Evolutionary conservation across 257 asterid species (phyloP).

Genomic region (Solanum corneliomulleri): DNA sequence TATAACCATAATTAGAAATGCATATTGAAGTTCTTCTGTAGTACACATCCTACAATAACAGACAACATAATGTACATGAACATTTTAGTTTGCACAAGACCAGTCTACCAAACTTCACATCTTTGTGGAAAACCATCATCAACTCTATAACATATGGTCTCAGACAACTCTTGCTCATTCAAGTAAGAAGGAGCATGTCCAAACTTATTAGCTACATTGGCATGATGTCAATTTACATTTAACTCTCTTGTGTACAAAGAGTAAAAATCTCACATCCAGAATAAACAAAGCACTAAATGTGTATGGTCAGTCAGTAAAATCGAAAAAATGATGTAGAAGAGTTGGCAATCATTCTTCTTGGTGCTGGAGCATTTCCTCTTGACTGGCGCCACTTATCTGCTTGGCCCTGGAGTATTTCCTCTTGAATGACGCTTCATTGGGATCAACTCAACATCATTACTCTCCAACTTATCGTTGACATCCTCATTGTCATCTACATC

Average conservation of each 20-base stretch:
- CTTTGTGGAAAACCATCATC: too few species aligned
- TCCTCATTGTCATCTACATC: constrained; percentile 19
- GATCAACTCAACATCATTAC: constrained; percentile 26
- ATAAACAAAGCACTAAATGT: neutral
- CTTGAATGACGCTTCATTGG: constrained; percentile 66
- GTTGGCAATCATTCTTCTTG: constrained; percentile 45
- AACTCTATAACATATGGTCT: neutral
- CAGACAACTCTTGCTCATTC: neutral
- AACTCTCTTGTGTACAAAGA: neutral
- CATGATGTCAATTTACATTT: neutral
- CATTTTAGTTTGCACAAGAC: neutral
- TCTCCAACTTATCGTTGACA: constrained; percentile 5
- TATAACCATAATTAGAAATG: too few species aligned
- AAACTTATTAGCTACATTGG: neutral
- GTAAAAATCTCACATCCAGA: neutral
- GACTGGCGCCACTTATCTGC: constrained; percentile 54
- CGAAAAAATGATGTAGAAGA: constrained; percentile 23
- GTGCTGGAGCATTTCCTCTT: constrained; percentile 51
- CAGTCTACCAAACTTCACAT: neutral
- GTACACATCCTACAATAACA: neutral
- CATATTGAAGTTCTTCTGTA: neutral
- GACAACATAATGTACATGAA: neutral
- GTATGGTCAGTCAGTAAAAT: neutral
- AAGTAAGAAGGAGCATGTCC: neutral
- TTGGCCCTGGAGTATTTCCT: constrained; percentile 58